These are phyloP conservation scores for Diplodia mutila DNA, from an alignment of 2,329 filamentous ascomycete genomes.

Conservation along the genomic window DNA sequence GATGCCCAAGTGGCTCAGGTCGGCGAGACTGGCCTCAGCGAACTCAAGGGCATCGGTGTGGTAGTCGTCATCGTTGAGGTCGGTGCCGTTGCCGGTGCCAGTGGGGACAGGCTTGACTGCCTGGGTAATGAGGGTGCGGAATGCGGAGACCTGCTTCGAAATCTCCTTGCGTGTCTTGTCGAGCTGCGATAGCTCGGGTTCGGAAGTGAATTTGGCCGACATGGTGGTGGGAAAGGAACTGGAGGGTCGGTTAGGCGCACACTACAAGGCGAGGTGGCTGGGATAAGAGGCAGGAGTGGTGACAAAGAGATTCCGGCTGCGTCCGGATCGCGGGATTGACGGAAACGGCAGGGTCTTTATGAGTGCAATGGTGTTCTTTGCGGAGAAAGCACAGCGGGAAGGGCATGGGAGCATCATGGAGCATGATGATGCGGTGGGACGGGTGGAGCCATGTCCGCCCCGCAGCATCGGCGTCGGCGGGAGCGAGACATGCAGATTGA, in stretches of 20 bases:
- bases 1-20: constrained; percentile 40
- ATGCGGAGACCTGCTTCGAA: constrained; percentile 17
- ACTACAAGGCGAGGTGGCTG: no score
- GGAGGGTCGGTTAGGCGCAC: background rate
- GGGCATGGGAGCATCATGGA: background rate
- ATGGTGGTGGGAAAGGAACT: background rate
- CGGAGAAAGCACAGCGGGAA: no score
- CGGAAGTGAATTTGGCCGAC: constrained; percentile 14
- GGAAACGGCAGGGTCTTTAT: background rate
- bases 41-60: constrained; percentile 37
- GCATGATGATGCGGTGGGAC: background rate
- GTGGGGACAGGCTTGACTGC: constrained; percentile 37
- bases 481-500: background rate
- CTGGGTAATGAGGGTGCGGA: constrained; percentile 37
- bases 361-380: background rate
- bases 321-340: background rate
- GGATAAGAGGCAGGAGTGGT: background rate
- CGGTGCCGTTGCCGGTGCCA: constrained; percentile 51
- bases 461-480: background rate
- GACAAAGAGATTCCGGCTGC: constrained; percentile 1
- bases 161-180: constrained; percentile 21
- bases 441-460: background rate
- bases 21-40: constrained; percentile 39
- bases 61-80: constrained; percentile 39
- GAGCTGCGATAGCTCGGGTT: constrained; percentile 25